Conservation (phyloP, 495 filamentous ascomycete species). For the Neurospora tetrasperma region DNA sequence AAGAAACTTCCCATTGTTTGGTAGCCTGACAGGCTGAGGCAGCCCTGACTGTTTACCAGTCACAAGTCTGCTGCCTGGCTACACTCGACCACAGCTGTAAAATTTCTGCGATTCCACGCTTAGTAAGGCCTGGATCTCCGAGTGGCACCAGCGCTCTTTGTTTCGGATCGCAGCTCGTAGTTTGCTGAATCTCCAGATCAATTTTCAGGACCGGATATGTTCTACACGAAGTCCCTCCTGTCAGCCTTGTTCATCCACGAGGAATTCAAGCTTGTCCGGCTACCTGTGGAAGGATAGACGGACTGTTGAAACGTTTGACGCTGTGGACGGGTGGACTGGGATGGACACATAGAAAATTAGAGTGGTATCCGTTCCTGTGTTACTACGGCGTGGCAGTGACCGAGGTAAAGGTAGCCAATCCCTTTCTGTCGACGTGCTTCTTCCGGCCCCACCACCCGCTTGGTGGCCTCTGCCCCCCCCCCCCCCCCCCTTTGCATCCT, state of each 20-base stretch:
- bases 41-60: not conserved
- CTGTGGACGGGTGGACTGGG: not conserved
- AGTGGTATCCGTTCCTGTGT: not conserved
- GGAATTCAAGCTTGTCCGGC: not conserved
- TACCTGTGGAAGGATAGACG: too few relatives aligned
- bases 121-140: not conserved
- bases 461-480: not conserved
- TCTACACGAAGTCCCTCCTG: not conserved
- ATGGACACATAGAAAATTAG: not conserved
- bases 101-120: not conserved
- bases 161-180: not conserved
- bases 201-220: not conserved
- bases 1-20: not conserved
- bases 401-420: not conserved
- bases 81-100: not conserved
- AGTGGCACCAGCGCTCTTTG: not conserved
- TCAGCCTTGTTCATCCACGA: not conserved
- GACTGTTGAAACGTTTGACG: not conserved
- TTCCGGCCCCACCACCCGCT: not conserved
- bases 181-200: not conserved
- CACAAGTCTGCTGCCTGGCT: not conserved
- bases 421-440: not conserved
- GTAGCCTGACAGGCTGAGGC: not conserved
- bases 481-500: not conserved
- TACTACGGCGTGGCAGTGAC: not conserved